Conservation (phyloP, 306 rosid genomes). For the Erythrophleum fordii region DNA sequence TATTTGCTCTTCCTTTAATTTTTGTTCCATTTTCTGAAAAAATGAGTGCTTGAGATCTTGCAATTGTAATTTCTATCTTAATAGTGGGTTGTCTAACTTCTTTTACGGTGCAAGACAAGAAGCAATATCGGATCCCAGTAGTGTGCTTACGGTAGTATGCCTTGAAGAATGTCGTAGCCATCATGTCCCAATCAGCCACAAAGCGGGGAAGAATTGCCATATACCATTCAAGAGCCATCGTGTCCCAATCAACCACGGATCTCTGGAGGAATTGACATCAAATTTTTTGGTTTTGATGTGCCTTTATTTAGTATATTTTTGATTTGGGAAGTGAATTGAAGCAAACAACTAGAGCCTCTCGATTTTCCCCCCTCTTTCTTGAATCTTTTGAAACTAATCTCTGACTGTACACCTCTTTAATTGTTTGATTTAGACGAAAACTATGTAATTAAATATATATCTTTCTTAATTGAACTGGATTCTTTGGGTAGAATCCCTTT, state of each 20-base stretch:
- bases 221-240: too few relatives aligned
- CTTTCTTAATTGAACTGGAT: conserved; percentile 9
- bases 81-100: conserved; percentile 13
- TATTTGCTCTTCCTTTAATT: conserved; percentile 18
- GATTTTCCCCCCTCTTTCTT: conserved; percentile 44
- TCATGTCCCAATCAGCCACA: too few relatives aligned
- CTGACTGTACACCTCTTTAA: conserved; percentile 2
- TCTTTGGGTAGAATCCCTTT: background rate
- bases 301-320: conserved; percentile 49
- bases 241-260: too few relatives aligned
- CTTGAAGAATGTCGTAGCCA: too few relatives aligned
- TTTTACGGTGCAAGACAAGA: background rate
- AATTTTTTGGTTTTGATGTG: conserved; percentile 20
- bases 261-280: too few relatives aligned
- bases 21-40: conserved; percentile 27
- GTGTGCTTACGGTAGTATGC: too few relatives aligned
- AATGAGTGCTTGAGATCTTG: conserved; percentile 52
- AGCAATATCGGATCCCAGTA: too few relatives aligned
- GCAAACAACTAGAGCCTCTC: conserved; percentile 93
- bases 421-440: conserved; percentile 35
- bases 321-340: conserved; percentile 78
- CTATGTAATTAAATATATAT: conserved; percentile 23
- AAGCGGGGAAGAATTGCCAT: too few relatives aligned
- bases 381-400: background rate
- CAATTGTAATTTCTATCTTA: conserved; percentile 25